Evolutionary conservation across 176 grass and related monocot genomes (phyloP).

Genomic region (Hsuehochloa calcarea): DNA sequence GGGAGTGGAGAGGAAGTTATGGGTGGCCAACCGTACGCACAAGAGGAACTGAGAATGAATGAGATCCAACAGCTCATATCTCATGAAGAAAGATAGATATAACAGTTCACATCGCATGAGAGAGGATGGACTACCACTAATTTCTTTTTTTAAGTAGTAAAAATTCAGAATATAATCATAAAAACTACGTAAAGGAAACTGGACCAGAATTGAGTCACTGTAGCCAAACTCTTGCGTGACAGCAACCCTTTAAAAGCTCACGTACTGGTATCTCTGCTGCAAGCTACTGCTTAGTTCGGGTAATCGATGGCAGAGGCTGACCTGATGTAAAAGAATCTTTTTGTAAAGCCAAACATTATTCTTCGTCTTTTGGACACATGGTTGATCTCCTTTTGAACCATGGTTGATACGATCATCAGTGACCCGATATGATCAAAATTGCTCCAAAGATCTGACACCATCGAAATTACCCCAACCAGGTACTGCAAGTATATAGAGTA

Average conservation of each 20-base stretch:
- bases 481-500: not conserved
- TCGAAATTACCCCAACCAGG: not conserved
- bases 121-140: too few relatives aligned
- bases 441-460: not conserved
- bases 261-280: not conserved
- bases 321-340: conserved; percentile 34
- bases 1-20: too few relatives aligned
- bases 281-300: not conserved
- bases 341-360: conserved; percentile 47
- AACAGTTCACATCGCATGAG: too few relatives aligned
- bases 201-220: too few relatives aligned
- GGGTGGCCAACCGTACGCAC: too few relatives aligned
- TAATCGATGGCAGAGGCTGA: conserved; percentile 41
- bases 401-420: not conserved
- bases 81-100: too few relatives aligned
- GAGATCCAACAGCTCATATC: too few relatives aligned
- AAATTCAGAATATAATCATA: too few relatives aligned
- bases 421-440: not conserved
- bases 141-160: too few relatives aligned
- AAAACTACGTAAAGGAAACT: too few relatives aligned
- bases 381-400: conserved; percentile 17
- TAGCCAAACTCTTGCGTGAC: too few relatives aligned
- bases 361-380: conserved; percentile 43
- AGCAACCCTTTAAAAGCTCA: not conserved
- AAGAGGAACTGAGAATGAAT: too few relatives aligned